phyloP scores from a whole-genome alignment of 768 basidiomycete species.

The Suillus decipiens region DNA sequence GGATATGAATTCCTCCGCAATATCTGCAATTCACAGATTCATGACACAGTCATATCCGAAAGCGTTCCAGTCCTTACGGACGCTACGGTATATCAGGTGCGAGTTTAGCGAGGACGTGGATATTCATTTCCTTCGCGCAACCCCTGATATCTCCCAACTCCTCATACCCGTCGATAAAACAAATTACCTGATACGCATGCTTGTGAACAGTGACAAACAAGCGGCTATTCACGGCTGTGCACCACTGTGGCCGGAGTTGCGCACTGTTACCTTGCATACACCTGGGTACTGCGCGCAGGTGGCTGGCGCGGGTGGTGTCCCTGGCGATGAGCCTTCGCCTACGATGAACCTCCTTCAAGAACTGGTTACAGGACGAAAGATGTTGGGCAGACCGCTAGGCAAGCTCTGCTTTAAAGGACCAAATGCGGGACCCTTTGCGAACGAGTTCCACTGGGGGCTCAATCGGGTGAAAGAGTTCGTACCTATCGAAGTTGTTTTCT shows the following conservation, averaged over 20 bases:
- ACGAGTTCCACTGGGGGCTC: constrained; percentile 33
- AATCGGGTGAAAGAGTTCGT: constrained; percentile 29
- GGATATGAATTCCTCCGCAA: constrained; percentile 29
- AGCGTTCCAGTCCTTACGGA: constrained; percentile 30
- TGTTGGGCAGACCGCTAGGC: constrained; percentile 23
- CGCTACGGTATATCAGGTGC: constrained; percentile 31
- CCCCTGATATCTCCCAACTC: constrained; percentile 34
- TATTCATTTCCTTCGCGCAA: constrained; percentile 31
- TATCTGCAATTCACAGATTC: constrained; percentile 30
- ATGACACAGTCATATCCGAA: constrained; percentile 28
- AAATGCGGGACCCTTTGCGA: constrained; percentile 28
- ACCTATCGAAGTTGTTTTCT: constrained; percentile 22
- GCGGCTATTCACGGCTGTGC: constrained; percentile 28
- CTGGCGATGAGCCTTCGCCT: constrained; percentile 32
- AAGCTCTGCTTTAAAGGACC: constrained; percentile 32
- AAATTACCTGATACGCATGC: constrained; percentile 32
- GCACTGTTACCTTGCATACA: constrained; percentile 30
- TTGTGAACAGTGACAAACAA: constrained; percentile 37
- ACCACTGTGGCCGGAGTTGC: constrained; percentile 32
- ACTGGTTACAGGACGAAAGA: constrained; percentile 22
- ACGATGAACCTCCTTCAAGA: constrained; percentile 33
- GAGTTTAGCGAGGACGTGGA: constrained; percentile 35
- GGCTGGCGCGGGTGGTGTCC: constrained; percentile 21
- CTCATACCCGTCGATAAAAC: constrained; percentile 32
- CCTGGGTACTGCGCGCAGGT: constrained; percentile 27